Evolutionary conservation across 2,329 filamentous ascomycete genomes (phyloP), one percentile per base, ranked within the genome.

Genomic region (Pezicula carpinea): DNA sequence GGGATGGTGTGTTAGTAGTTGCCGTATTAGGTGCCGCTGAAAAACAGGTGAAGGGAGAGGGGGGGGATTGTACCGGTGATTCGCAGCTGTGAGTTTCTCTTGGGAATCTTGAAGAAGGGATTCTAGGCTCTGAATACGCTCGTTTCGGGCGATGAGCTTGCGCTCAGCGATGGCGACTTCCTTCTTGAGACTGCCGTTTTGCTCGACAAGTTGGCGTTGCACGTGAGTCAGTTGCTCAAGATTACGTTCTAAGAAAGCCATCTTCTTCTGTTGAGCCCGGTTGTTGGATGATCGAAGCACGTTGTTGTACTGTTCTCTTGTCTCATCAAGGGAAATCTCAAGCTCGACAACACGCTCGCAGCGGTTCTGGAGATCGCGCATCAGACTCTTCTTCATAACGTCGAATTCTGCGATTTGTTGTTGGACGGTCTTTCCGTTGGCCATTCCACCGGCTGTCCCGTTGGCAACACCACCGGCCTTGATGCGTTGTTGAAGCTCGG

Each of bases 391-490:
- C 83, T 99, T 99, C 91, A 99, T 99, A 50, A 89, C 87, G 68
- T 99, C 93, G 60, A 99, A 99, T 66, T 99, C 93, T 49, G 92
- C 89, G 68, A 99, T 95, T 71, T 97, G 93, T 72, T 99, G 92
- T 66, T 95, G 90, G 38, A 97, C 82, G 11, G 89, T 95, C 77
- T 96, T 96, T 76, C 87, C 87, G 60, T 88, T 89, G 47, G 81
- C 72, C 63, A 85, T 69, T 43, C 74, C 70, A 39, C 73, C 70
- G 14, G 70, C 66, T 17, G 72, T 68, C 36, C 81, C 82, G 53
- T 83, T 89, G 21, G 83, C 77, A 15, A 73, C 75, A 29, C 69
- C 69, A 55, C 78, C 77, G 42, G 79, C 74, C 73, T 89, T 89
- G 63, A 86, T 74, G 52, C 83, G 80, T 59, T 80, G 78, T 65